Evolutionary conservation across 2,329 filamentous ascomycete genomes (phyloP).

Genomic region (Claviceps lovelessii): DNA sequence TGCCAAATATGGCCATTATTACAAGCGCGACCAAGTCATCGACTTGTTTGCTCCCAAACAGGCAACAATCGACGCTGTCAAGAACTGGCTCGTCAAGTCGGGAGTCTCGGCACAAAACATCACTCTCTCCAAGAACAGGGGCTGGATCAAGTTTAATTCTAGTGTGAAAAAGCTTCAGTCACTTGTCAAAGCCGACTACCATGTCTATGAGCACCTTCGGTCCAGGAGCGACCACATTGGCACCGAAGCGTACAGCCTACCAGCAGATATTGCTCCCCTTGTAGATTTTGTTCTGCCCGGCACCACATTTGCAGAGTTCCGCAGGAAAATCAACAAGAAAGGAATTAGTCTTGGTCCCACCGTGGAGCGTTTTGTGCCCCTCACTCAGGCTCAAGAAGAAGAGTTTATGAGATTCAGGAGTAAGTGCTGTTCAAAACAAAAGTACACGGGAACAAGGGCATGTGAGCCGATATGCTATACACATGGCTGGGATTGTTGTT

Average conservation of each 20-base stretch:
- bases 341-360: neutral
- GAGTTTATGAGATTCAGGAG: neutral
- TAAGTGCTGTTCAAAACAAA: neutral
- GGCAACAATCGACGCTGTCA: conserved; percentile 34
- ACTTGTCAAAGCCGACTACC: conserved; percentile 38
- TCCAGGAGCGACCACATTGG: conserved; percentile 22
- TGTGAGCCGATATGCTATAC: neutral
- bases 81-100: conserved; percentile 36
- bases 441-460: too few relatives aligned
- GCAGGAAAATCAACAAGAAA: neutral
- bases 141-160: conserved; percentile 41
- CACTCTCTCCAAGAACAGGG: conserved; percentile 33
- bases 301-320: conserved; percentile 10
- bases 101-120: conserved; percentile 36
- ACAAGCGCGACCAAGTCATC: conserved; percentile 27
- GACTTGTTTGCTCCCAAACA: conserved; percentile 27
- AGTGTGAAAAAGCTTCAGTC: conserved; percentile 37
- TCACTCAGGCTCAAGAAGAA: neutral
- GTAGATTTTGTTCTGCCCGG: conserved; percentile 29
- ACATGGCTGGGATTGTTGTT: neutral
- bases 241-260: conserved; percentile 27
- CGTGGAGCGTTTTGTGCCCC: neutral
- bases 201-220: conserved; percentile 30
- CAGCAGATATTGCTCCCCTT: conserved; percentile 20
- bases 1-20: conserved; percentile 32